Percentiles rank a stretch among this genome's conserved stretches.
Conservation (phyloP, 345 rosid species). For the Microthlaspi erraticum region DNA sequence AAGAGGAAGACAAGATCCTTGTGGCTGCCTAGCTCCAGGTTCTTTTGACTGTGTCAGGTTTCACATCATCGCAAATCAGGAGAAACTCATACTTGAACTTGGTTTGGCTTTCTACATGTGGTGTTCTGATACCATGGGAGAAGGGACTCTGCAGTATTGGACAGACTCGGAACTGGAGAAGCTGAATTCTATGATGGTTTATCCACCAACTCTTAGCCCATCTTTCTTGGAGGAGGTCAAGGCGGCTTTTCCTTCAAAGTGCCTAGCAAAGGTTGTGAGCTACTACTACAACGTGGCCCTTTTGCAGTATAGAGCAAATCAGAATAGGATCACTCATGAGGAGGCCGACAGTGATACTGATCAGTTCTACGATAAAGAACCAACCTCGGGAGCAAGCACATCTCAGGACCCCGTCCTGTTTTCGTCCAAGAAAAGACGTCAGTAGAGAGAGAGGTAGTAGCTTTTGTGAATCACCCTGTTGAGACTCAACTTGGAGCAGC, state of each 20-base stretch:
- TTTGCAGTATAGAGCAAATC: conserved; percentile 74
- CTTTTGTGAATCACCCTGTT: conserved; percentile 13
- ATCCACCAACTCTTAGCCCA: conserved; percentile 46
- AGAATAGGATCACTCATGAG: conserved; percentile 59
- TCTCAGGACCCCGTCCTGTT: conserved; percentile 50
- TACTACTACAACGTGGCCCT: conserved; percentile 80
- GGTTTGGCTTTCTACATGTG: conserved; percentile 67
- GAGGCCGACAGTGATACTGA: conserved; percentile 74
- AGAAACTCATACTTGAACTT: conserved; percentile 64
- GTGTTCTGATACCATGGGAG: conserved; percentile 80
- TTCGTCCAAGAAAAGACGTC: conserved; percentile 61
- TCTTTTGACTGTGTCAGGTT: conserved; percentile 79
- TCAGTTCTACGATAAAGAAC: conserved; percentile 47
- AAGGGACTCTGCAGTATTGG: conserved; percentile 64
- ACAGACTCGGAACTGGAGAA: conserved; percentile 56
- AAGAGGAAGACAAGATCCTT: conserved; percentile 76
- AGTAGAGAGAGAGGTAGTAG: conserved; percentile 13
- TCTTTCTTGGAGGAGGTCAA: conserved; percentile 57
- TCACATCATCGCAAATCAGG: conserved; percentile 60
- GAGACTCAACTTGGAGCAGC: conserved; percentile 14
- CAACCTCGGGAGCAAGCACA: conserved; percentile 41
- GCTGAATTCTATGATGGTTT: conserved; percentile 54
- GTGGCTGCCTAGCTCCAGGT: conserved; percentile 70
- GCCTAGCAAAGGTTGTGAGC: conserved; percentile 64
- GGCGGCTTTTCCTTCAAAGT: conserved; percentile 53